Evolutionary conservation across 1,284 basidiomycete genomes (phyloP), one percentile per base, ranked within the genome.

Genomic region (Rhodotorula sp.): DNA sequence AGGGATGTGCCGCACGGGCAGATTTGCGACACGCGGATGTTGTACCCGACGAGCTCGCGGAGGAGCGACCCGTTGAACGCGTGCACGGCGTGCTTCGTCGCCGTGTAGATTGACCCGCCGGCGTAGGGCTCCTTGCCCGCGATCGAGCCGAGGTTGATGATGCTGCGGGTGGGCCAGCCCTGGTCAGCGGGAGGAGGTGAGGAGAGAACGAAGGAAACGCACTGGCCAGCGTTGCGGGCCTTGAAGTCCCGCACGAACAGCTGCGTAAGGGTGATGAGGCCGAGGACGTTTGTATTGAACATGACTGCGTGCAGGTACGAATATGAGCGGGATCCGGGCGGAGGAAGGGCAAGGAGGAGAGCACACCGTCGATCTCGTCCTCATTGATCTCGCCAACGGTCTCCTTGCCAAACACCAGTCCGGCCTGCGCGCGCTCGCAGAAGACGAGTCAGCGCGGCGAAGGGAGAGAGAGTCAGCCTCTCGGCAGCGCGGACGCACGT

Each of bases 71-170:
- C 89, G 34, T 88, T 91, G 84, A 99, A 98, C 2, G 95, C 91
- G 64, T 87, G 87, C 19, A 99, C 90, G 17, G 97, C 97, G 78
- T 90, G 88, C 81, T 62, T 63, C 22, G 62, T 63, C 36, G 62
- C 62, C 29, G 39, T 44, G 80, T 86, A 86, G 77, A 86, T 85
- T 2, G 81, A 77, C 36, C 94, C 95, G 34, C 93, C 94, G 22
- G 88, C 88, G 80, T 99, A 99, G 0, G 96, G 83, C 80, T 99
- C 96, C 29, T 67, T 60, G 27, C 72, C 69, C 1, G 69, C 75
- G 70, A 99, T 88, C 22, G 92, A 95, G 60, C 97, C 95, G 70
- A 99, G 85, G 83, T 97, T 96, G 84, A 99, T 97, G 77, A 99
- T 85, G 83, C 75, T 76, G 60, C 44, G 37, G 13, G 25, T 9